Evolutionary conservation across 164 flowering plant genomes (phyloP), one percentile per base, ranked within the genome.

Genomic region (Houttuynia cordata): DNA sequence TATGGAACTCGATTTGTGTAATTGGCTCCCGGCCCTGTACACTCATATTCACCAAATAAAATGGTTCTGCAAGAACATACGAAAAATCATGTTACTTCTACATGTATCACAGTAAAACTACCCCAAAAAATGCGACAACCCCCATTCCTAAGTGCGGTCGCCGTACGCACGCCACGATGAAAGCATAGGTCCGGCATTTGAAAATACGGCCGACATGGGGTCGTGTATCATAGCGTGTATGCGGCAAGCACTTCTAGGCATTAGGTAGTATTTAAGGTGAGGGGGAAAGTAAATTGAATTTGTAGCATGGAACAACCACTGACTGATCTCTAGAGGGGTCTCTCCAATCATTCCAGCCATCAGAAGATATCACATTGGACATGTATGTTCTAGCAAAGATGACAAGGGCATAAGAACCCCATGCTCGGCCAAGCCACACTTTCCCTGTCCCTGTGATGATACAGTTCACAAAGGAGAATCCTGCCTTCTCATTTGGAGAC

Each of bases 361-460:
- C 80, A 0, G 81, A 56, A 53, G 84, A 61, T 9, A 91, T 73
- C 30, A 80, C 71, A 40, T 74, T 70, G 1, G 91, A 71, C 91
- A 91, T 86, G 73, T 74, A 83, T 17, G 90, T 77, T 51, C 64
- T 81, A 0, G 83, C 71, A 61, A 87, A 91, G 24, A 87, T 71
- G 4, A 82, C 89, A 1, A 84, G 73, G 2, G 96, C 81, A 61
- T 78, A 86, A 19, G 71, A 56, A 19, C 88, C 87, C 96, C 96
- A 88, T 34, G 97, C 89, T 62, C 97, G 42, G 1, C 96, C 93
- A 4, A 88, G 88, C 91, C 83, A 81, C 51, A 75, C 81, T 51
- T 49, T 80, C 18, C 97, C 96, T 56, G 68, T 70, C 23, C 97
- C 97, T 0, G 21, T 53, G 24, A 87, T 79, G 25, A 23, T 73